Base-by-base conservation (phyloP, 2,329 filamentous ascomycete genomes). In the Paraconiothyrium sp. region DNA sequence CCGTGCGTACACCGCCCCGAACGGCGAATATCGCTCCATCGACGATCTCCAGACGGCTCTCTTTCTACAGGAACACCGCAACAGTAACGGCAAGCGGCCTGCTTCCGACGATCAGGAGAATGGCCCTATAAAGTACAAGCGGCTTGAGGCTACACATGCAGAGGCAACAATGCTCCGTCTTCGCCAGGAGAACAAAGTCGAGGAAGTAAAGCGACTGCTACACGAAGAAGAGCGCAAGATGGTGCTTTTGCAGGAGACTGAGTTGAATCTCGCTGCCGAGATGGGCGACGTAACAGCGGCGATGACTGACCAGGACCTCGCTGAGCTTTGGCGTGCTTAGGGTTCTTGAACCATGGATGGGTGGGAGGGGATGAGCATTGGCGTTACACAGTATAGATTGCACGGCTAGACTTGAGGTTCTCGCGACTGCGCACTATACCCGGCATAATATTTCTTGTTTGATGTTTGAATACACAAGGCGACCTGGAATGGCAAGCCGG, bases 261-360 rank as follows among this genome's bases (percentile, higher is more conserved):
- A 54, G 35, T 14, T 43, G 10, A 35, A 43, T 13, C 2, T 54
- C 13, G 35, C 37, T 2, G 16, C 22, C 22, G 20, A 41, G 35
- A 24, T 30, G 34, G 50, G 50, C 4, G 11, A 43, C 10, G 20
- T 43, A 10, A 41, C 35, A 24, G 35, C 22, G 8, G 35, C 1
- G 3, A 54, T 54, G 50, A 54, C 35, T 20, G 50, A 54, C 22
- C 22, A 41, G 1, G 50, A 41, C 22, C 16, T 43, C 14, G 50
- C 8, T 14, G 37, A 27, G 35, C 35, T 54, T 46, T 4, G 10
- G 20, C 43, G 20, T 3, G 10, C 20, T 24, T 46, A 20, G 24
- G 11, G 10, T 22, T 2, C 20, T 24, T 46, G n/a, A 10, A 4
- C 20, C n/a, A 24, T 22, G 20, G 6, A 10, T 46, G 43, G 39